Percentiles rank a stretch among this genome's conserved stretches.
Evolutionary conservation across 345 rosid species (phyloP).

Genomic region (Aquilaria yunnanensis): DNA sequence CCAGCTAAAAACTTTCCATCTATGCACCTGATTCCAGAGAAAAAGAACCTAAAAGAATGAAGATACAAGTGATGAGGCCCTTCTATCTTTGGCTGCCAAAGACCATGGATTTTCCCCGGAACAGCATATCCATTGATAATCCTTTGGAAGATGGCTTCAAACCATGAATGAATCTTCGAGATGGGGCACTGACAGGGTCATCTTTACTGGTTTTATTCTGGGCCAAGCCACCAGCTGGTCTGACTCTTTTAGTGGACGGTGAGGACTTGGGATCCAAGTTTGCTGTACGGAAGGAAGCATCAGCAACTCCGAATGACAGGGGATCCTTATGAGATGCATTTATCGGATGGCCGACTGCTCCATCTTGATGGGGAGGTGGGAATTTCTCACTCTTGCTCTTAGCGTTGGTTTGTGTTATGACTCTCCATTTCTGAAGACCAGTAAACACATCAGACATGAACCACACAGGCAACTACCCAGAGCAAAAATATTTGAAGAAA

Average conservation of each 20-base stretch:
- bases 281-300: slow-evolving; percentile 26
- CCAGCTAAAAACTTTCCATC: background rate
- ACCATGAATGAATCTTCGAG: slow-evolving; percentile 40
- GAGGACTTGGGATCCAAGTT: slow-evolving; percentile 28
- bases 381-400: slow-evolving; percentile 87
- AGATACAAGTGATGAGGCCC: no score
- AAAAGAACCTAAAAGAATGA: background rate
- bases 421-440: slow-evolving; percentile 41
- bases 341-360: slow-evolving; percentile 44
- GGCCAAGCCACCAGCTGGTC: slow-evolving; percentile 32
- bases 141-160: slow-evolving; percentile 47
- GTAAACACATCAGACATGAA: background rate
- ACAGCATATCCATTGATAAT: slow-evolving; percentile 39
- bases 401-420: slow-evolving; percentile 37
- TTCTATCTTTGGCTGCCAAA: slow-evolving; percentile 37
- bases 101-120: slow-evolving; percentile 49
- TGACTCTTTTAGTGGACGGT: slow-evolving; percentile 26
- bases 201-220: slow-evolving; percentile 32
- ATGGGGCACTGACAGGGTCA: slow-evolving; percentile 26
- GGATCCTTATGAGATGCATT: slow-evolving; percentile 35
- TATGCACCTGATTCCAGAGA: background rate
- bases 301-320: slow-evolving; percentile 30
- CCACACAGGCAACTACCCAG: no score
- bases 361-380: slow-evolving; percentile 85
- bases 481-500: no score